Conservation (phyloP, 2,329 filamentous ascomycete species). For the Hypoxylon sp. region DNA sequence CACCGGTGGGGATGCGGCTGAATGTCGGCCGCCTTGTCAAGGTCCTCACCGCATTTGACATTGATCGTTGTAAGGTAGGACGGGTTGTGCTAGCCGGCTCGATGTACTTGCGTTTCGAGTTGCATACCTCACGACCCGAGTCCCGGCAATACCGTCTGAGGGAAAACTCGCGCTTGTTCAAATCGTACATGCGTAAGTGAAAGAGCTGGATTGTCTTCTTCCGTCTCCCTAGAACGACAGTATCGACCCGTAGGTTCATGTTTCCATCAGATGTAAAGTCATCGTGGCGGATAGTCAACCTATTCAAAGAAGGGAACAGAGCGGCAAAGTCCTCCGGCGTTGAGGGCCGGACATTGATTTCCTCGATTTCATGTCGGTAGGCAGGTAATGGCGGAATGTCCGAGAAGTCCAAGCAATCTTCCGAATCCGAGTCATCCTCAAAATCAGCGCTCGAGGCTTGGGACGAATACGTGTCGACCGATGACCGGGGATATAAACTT, state of each 20-base stretch:
- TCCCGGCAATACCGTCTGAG: conserved; percentile 92
- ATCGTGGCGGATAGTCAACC: conserved; percentile 88
- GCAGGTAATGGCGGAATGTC: conserved; percentile 69
- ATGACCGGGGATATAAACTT: conserved; percentile 68
- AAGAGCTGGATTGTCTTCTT: conserved; percentile 84
- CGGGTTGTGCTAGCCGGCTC: conserved; percentile 61
- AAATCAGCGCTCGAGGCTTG: conserved; percentile 74
- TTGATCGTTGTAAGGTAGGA: conserved; percentile 63
- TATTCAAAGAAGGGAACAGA: conserved; percentile 87
- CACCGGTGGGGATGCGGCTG: conserved; percentile 57
- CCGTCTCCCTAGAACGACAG: conserved; percentile 75
- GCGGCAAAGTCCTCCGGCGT: conserved; percentile 86
- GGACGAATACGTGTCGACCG: conserved; percentile 86
- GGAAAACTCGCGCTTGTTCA: conserved; percentile 89
- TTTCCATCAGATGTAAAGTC: conserved; percentile 92
- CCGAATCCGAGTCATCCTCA: conserved; percentile 55
- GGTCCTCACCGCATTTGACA: conserved; percentile 66
- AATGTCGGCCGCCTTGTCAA: conserved; percentile 58
- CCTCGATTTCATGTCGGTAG: conserved; percentile 73
- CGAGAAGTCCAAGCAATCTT: conserved; percentile 55
- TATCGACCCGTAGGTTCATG: conserved; percentile 95
- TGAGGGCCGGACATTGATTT: conserved; percentile 79
- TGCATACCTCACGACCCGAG: conserved; percentile 93
- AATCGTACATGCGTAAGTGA: conserved; percentile 94
- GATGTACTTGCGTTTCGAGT: conserved; percentile 79